Base-by-base conservation (phyloP, 2,329 filamentous ascomycete species). In the Cyphellophora europaea region DNA sequence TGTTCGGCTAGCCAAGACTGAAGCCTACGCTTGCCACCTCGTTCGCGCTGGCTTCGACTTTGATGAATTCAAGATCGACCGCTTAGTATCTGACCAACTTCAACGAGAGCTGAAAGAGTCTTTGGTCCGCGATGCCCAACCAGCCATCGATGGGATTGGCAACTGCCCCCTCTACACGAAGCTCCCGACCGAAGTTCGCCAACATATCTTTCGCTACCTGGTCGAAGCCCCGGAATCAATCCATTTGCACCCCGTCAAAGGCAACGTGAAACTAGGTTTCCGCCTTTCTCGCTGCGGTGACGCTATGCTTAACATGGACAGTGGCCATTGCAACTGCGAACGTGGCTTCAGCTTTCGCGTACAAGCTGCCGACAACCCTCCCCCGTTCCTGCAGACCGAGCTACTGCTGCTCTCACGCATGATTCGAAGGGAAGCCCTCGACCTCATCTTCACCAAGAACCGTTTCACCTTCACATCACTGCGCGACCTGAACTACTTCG, bases 391-490 rank as follows among this genome's bases (percentile, higher is more conserved):
- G 18, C 12, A 37, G 13, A 37, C 30, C 21, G 30, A 28, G 6
- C 17, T 32, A 4, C 32, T 37, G 27, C 35, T 37, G 6, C 27
- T 37, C 3, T 37, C 35, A 8, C 28, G 21, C 16, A 27, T 15
- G 3, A 23, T 37, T 11, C 35, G 35, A 6, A 28, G 35, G 15
- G 29, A 37, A 19, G 35, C 35, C 14, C 35, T 37, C 30, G 35
- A 37, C 25, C 17, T 30, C 11, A 32, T 37, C 21, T 37, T 37
- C 30, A 14, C 32, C 17, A 27, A 16, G 5, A 37, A 37, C 23
- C 30, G 25, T 4, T 37, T 37, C 21, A 32, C 35, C 29, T 37
- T 37, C 13, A 37, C 35, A 12, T 37, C 16, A 19, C 35, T 37
- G 6, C 19, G 25, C 19, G 35, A 37, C 21, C 30, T 37, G 12